phyloP scores from a whole-genome alignment of 116 monocot species.

The Phalaenopsis hybrid region DNA sequence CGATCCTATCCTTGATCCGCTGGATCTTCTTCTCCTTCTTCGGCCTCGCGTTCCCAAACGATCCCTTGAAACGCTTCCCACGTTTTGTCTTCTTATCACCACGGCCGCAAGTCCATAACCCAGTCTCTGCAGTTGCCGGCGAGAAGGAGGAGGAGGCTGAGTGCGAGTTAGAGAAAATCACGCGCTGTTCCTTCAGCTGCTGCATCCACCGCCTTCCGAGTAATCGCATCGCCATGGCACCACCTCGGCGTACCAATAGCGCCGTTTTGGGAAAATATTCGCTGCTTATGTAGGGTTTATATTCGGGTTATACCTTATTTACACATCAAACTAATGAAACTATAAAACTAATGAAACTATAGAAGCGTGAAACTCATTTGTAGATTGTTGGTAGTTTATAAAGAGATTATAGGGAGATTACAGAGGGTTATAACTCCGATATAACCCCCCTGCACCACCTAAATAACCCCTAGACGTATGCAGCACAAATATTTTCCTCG shows the following conservation, averaged over 20 bases:
- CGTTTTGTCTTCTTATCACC: constrained; percentile 91
- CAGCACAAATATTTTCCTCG: too few species aligned
- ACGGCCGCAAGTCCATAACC: constrained; percentile 56
- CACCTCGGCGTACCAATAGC: background rate
- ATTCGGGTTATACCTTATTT: too few species aligned
- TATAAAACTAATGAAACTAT: too few species aligned
- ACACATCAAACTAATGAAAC: too few species aligned
- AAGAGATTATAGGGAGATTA: too few species aligned
- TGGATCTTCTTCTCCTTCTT: constrained; percentile 92
- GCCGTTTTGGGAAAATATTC: background rate
- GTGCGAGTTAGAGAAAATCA: background rate
- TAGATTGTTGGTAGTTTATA: too few species aligned
- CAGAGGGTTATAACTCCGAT: too few species aligned
- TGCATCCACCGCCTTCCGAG: constrained; percentile 23
- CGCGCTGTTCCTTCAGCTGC: constrained; percentile 15
- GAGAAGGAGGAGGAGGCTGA: background rate
- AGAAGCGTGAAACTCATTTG: too few species aligned
- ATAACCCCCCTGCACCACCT: too few species aligned
- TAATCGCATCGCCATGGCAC: constrained; percentile 33
- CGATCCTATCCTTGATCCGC: constrained; percentile 85
- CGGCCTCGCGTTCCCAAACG: constrained; percentile 75
- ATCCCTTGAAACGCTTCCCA: constrained; percentile 93
- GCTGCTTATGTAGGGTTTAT: too few species aligned
- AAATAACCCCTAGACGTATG: too few species aligned
- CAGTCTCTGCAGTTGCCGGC: constrained; percentile 6